These are phyloP conservation scores for Metarhizium anisopliae DNA, from an alignment of 2,329 filamentous ascomycete species.

Conservation along the genomic window DNA sequence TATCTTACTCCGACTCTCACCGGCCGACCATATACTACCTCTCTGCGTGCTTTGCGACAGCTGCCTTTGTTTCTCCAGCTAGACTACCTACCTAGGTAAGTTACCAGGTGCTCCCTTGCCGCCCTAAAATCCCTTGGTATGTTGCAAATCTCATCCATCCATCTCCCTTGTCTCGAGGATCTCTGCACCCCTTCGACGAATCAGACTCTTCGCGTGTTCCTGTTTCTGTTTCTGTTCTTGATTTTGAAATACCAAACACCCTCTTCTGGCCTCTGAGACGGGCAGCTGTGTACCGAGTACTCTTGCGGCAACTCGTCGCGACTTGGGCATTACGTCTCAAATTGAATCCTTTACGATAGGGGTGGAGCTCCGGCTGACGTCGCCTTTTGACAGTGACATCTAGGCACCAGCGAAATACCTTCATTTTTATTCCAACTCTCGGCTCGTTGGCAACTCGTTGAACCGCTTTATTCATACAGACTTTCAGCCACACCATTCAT, in stretches of 20 bases:
- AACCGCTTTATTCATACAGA: background rate
- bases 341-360: background rate
- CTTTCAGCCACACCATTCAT: background rate
- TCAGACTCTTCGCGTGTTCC: background rate
- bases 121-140: conserved; percentile 1
- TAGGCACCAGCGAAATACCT: background rate
- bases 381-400: background rate
- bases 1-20: background rate
- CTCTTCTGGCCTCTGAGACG: background rate
- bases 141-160: background rate
- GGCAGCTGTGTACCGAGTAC: background rate
- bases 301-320: background rate
- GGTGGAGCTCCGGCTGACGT: background rate
- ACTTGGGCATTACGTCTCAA: background rate
- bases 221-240: too few species aligned
- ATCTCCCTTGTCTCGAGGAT: background rate
- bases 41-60: conserved; percentile 1
- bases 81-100: conserved; percentile 1
- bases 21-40: background rate
- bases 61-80: background rate
- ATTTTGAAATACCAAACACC: background rate
- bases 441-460: background rate
- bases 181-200: background rate
- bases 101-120: background rate
- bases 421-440: background rate